Conservation (phyloP, 371 early-diverging fungal species). For the Syncephalastrum contaminatum region DNA sequence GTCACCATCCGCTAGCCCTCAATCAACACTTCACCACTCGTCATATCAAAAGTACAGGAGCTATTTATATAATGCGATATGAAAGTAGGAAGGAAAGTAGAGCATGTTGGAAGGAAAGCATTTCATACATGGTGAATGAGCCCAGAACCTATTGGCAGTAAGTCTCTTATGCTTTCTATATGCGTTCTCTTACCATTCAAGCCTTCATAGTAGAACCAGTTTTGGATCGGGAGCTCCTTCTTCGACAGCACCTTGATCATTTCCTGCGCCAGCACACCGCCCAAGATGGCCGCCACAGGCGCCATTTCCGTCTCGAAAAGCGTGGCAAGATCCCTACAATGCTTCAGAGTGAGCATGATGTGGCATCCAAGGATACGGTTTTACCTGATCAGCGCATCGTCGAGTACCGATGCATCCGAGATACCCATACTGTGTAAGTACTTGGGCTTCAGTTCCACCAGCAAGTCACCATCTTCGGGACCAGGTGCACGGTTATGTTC, state of each 20-base stretch:
- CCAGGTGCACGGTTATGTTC: conserved; percentile 25
- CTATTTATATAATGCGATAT: too few relatives aligned
- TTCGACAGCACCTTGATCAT: conserved; percentile 78
- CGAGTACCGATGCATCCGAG: conserved; percentile 32
- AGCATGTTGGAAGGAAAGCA: background rate
- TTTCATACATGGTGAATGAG: conserved; percentile 8
- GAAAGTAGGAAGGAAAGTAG: background rate
- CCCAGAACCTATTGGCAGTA: conserved; percentile 10
- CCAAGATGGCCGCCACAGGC: conserved; percentile 82
- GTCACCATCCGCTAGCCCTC: too few relatives aligned
- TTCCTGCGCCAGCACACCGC: conserved; percentile 89
- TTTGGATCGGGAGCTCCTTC: conserved; percentile 80
- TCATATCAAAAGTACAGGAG: too few relatives aligned
- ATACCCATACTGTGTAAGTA: conserved; percentile 35
- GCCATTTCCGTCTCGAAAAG: conserved; percentile 62
- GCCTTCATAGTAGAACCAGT: conserved; percentile 78
- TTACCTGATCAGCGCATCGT: conserved; percentile 52
- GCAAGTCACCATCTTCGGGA: conserved; percentile 10
- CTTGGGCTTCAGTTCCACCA: conserved; percentile 21
- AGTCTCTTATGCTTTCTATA: background rate
- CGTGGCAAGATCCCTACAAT: conserved; percentile 35
- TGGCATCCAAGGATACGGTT: background rate
- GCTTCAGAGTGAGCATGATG: background rate
- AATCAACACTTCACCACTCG: too few relatives aligned
- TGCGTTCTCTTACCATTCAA: conserved; percentile 49